Evolutionary conservation across 345 rosid genomes (phyloP).

Genomic region (Bruguiera gymnorhiza): DNA sequence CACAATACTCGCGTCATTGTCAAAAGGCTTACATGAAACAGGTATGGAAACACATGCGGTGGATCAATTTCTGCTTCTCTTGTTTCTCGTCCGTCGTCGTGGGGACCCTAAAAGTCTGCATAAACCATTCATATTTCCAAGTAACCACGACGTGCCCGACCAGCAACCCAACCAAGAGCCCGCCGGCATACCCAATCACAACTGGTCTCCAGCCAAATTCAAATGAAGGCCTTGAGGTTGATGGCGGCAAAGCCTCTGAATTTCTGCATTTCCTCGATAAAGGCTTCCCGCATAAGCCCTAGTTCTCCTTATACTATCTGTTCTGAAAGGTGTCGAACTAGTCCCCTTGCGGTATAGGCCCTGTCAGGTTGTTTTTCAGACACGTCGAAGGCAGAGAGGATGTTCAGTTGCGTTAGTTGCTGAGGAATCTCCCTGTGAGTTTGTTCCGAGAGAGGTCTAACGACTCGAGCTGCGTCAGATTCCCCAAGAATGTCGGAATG

Average conservation of each 20-base stretch:
- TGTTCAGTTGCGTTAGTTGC: conserved; percentile 1
- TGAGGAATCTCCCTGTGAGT: not conserved
- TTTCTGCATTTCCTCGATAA: not conserved
- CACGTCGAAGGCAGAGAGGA: not conserved
- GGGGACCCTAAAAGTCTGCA: not conserved
- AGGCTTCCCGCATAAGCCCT: conserved; percentile 21
- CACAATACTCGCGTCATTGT: too few relatives aligned
- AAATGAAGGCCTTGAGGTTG: not conserved
- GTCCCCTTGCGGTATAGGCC: conserved; percentile 6
- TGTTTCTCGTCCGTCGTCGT: too few relatives aligned
- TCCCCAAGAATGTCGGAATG: conserved; percentile 1
- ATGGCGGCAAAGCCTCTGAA: not conserved
- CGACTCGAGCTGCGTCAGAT: conserved; percentile 3
- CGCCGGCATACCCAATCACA: conserved; percentile 18
- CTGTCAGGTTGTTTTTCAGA: not conserved
- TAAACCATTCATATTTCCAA: not conserved
- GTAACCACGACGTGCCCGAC: not conserved
- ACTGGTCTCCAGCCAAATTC: conserved; percentile 17
- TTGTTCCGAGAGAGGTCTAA: conserved; percentile 11
- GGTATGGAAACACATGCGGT: too few relatives aligned
- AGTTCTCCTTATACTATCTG: conserved; percentile 4
- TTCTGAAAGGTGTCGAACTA: conserved; percentile 1
- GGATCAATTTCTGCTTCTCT: too few relatives aligned
- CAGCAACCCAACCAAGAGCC: conserved; percentile 1
- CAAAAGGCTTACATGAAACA: too few relatives aligned